These are phyloP conservation scores for Phytophthora agathidicida DNA, from an alignment of 352 stramenopile species.

Conservation along the genomic window DNA sequence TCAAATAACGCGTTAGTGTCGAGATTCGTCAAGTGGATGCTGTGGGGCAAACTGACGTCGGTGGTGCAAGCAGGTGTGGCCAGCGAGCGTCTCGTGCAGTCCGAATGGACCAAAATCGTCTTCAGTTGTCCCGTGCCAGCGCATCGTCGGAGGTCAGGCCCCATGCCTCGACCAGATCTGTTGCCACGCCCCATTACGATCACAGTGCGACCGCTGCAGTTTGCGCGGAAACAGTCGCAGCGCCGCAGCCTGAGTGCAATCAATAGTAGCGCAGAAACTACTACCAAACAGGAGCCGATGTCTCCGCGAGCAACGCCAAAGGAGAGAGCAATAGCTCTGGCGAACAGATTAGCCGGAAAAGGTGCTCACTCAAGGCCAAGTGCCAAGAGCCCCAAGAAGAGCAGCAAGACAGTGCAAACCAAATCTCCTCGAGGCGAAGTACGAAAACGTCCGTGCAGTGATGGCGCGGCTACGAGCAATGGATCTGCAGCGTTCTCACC, in stretches of 20 bases:
- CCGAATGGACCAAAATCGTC: conserved; percentile 86
- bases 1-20: conserved; percentile 27
- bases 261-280: conserved; percentile 10
- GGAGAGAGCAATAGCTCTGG: conserved; percentile 14
- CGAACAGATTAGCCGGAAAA: conserved; percentile 30
- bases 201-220: conserved; percentile 57
- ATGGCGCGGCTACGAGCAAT: conserved; percentile 13
- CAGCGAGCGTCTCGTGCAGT: conserved; percentile 48
- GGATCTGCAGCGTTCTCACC: conserved; percentile 33
- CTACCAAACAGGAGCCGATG: conserved; percentile 11
- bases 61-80: conserved; percentile 41
- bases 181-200: conserved; percentile 63
- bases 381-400: conserved; percentile 36
- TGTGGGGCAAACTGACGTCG: conserved; percentile 60
- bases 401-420: conserved; percentile 21
- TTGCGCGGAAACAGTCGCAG: conserved; percentile 38
- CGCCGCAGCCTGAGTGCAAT: conserved; percentile 24
- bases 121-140: conserved; percentile 49
- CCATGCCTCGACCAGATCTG: conserved; percentile 49
- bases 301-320: conserved; percentile 20
- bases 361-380: conserved; percentile 11
- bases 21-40: conserved; percentile 52
- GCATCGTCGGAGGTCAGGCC: conserved; percentile 40
- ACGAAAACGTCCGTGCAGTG: conserved; percentile 19
- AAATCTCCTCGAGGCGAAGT: conserved; percentile 37